phyloP scores from a whole-genome alignment of 257 asterid species.

The Nicotiana undulata region DNA sequence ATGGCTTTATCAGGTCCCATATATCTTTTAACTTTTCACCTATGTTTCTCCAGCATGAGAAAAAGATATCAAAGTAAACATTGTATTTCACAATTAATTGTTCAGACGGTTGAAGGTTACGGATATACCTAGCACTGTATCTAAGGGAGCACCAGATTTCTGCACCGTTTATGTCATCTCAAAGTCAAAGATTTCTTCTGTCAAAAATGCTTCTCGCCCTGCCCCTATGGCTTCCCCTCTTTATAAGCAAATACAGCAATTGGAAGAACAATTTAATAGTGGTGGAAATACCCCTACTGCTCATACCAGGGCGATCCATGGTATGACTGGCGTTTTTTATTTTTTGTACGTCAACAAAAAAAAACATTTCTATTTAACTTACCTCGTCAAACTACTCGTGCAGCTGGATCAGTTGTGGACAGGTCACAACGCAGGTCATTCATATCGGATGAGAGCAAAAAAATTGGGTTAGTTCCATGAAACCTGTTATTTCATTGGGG shows the following conservation, averaged over 20 bases:
- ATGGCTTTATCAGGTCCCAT: conserved; percentile 72
- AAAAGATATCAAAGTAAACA: not conserved
- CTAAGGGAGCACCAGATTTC: conserved; percentile 71
- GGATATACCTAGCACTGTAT: conserved; percentile 46
- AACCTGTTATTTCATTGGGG: not conserved
- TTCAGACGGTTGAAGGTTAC: conserved; percentile 51
- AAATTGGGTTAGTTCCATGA: not conserved
- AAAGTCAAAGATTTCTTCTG: conserved; percentile 64
- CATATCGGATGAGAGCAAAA: conserved; percentile 16
- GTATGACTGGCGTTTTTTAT: conserved; percentile 16
- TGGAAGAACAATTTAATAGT: conserved; percentile 23
- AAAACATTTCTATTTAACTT: not conserved
- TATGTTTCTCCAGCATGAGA: not conserved
- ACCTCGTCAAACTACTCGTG: not conserved
- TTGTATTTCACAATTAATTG: not conserved
- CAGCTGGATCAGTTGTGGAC: conserved; percentile 12
- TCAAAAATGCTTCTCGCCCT: conserved; percentile 57
- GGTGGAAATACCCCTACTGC: conserved; percentile 2
- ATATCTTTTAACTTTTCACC: not conserved
- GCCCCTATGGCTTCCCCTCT: conserved; percentile 67
- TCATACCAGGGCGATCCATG: conserved; percentile 3
- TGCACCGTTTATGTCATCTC: conserved; percentile 77
- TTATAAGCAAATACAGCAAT: conserved; percentile 25
- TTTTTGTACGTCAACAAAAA: not conserved
- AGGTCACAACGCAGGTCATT: conserved; percentile 19